These are phyloP conservation scores for Dioszegia crocea DNA, from an alignment of 768 basidiomycete species.

Conservation along the genomic window DNA sequence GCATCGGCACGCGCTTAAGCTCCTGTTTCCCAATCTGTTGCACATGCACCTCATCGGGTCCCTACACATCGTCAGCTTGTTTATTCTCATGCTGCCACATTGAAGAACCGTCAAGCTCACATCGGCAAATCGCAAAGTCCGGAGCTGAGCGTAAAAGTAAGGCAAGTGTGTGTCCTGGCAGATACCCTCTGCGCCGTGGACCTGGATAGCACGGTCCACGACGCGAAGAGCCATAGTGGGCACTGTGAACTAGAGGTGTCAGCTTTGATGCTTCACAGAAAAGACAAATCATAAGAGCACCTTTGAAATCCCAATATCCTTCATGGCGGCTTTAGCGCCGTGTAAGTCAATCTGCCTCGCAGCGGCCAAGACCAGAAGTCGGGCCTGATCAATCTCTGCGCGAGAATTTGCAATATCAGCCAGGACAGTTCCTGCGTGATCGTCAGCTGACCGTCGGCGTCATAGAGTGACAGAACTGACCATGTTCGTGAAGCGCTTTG, in stretches of 20 bases:
- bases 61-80: constrained; percentile 28
- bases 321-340: constrained; percentile 88
- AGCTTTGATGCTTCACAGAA: not conserved
- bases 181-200: constrained; percentile 93
- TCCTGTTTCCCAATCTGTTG: constrained; percentile 91
- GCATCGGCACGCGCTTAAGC: constrained; percentile 66
- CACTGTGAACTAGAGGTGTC: constrained; percentile 71
- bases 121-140: constrained; percentile 68
- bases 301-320: constrained; percentile 97
- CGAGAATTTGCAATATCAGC: constrained; percentile 86
- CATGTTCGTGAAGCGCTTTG: constrained; percentile 84
- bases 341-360: constrained; percentile 87
- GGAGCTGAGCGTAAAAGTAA: constrained; percentile 66
- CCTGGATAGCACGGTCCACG: constrained; percentile 92
- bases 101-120: constrained; percentile 24
- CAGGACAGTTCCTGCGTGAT: constrained; percentile 69
- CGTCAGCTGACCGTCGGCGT: no score
- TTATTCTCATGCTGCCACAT: not conserved
- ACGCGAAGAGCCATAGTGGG: constrained; percentile 83
- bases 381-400: constrained; percentile 83
- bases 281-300: constrained; percentile 51
- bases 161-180: constrained; percentile 85
- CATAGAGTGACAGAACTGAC: no score
- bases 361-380: constrained; percentile 85
- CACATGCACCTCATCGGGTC: constrained; percentile 70